Base-by-base conservation (phyloP, 768 basidiomycete species). In the Clavaria fumosa region DNA sequence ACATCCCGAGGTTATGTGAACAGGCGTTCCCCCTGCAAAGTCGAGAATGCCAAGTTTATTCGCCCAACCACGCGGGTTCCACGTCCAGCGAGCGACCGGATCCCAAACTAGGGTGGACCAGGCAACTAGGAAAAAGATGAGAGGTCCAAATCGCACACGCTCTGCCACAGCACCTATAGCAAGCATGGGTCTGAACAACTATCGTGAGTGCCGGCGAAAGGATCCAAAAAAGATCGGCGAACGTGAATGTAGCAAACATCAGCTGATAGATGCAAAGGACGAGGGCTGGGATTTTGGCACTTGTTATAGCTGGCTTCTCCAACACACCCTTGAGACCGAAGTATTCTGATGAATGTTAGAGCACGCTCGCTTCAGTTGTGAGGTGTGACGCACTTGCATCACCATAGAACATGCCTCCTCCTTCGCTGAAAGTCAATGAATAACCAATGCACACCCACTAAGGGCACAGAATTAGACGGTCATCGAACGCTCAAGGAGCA, bases 401-500 rank as follows among this genome's bases (percentile, higher is more conserved):
- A 7, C 93, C 93, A 43, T 97, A 93, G 56, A 67, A 97, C n/a
- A 48, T 44, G 43, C 59, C 63, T 4, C 66, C 85, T 0, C 67
- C 72, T 11, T 86, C 82, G 43, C 78, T 80, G 62, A 97, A 96
- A 0, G 91, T 72, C 17, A 96, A 64, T 2, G 88, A 90, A 61
- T 70, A 96, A 2, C 91, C 91, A 90, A 90, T 93, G 67, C 91
- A 90, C 64, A 88, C 89, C 88, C 88, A 91, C 79, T 89, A 45
- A n/a, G n/a, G n/a, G n/a, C 10, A 43, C 43, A 21, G 4, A 5
- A 14, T 19, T 31, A 30, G 21, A 31, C 15, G 21, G 2, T 17
- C 6, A 17, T 4, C 24, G 32, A 9, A 28, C 30, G 23, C 12
- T 17, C 10, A 31, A 21, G 18, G 18, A 34, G 63, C n/a, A n/a